Base-by-base conservation (phyloP, 768 basidiomycete species). In the Cyclocybe aegerita region DNA sequence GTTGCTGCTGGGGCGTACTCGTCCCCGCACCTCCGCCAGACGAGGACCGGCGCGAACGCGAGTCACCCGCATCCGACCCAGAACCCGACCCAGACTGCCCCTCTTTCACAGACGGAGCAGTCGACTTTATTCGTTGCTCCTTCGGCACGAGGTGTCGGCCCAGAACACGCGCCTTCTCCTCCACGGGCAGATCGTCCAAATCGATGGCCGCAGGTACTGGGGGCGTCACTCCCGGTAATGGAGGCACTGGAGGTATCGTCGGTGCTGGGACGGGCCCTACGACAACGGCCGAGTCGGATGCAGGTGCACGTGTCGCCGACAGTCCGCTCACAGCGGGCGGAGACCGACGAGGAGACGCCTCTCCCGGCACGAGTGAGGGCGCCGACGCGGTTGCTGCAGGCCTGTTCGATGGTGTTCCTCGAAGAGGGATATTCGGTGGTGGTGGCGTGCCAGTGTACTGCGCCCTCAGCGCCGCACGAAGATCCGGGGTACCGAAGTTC, bases 81-180 rank as follows among this genome's bases (percentile, higher is more conserved):
- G 56, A 55, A 29, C 59, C 62, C 5, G 59, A 59, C 11, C 48
- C 65, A 6, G 67, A 62, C 15, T 64, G 68, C 32, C 60, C 63
- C 46, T 65, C 71, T 31, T 59, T 60, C 37, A 64, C 59, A 15
- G 68, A 67, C 38, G 47, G 60, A 34, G 60, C 58, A 29, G 61
- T 53, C 5, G 65, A 68, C 54, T 65, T 68, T 11, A 59, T 30
- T 16, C 86, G 75, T 54, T 91, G 86, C 39, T 88, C 82, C 29
- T 81, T 82, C 7, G 83, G 79, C 9, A 94, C 86, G 12, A 98
- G 76, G 69, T 97, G 93, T 48, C 83, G 79, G 43, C 87, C 74
- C 12, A 98, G 69, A 1, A 97, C 81, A 60, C 80, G 82, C 2
- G 85, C 86, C 70, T 93, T 97, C 62, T 94, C 90, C 55, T 91